Evolutionary conservation across 441 rosid species (phyloP).

Genomic region (Pelargonium cotyledonis): DNA sequence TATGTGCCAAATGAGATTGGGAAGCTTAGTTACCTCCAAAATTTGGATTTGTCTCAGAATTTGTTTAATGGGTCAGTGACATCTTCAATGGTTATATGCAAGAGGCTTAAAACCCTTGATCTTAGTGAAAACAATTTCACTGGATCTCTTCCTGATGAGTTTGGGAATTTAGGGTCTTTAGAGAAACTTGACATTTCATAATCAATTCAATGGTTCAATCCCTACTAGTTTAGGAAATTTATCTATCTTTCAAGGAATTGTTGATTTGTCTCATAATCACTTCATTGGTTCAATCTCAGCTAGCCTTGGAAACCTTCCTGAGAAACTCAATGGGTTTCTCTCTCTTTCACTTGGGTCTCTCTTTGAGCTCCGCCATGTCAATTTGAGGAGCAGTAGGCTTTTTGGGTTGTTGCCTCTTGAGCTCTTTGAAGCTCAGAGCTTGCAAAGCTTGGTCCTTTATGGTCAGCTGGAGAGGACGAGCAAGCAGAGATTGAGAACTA

Average conservation of each 20-base stretch:
- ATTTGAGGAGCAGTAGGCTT: slow-evolving; percentile 69
- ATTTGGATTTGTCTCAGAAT: slow-evolving; percentile 79
- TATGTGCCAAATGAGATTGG: slow-evolving; percentile 60
- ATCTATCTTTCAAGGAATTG: slow-evolving; percentile 87
- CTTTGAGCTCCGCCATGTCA: slow-evolving; percentile 72
- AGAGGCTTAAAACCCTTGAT: slow-evolving; percentile 62
- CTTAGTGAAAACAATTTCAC: slow-evolving; percentile 75
- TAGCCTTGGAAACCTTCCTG: slow-evolving; percentile 81
- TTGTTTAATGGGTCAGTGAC: slow-evolving; percentile 72
- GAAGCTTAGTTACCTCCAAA: slow-evolving; percentile 64
- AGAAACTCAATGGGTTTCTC: slow-evolving; percentile 70
- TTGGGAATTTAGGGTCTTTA: slow-evolving; percentile 58
- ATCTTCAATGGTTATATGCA: slow-evolving; percentile 60
- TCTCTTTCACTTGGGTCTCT: slow-evolving; percentile 74
- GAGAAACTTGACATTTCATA: slow-evolving; percentile 77
- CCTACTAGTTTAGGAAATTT: slow-evolving; percentile 66
- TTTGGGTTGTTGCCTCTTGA: slow-evolving; percentile 58
- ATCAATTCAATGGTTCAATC: slow-evolving; percentile 58
- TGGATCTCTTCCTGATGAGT: slow-evolving; percentile 59
- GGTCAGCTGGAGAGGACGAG: slow-evolving; percentile 72
- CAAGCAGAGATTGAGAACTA: slow-evolving; percentile 58
- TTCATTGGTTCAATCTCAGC: slow-evolving; percentile 73
- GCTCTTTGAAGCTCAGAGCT: slow-evolving; percentile 66
- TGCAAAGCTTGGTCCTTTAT: slow-evolving; percentile 85
- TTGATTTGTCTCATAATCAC: slow-evolving; percentile 81